Evolutionary conservation across 73 alveolate species (phyloP), one percentile per base, ranked within the genome.

Genomic region (Halteria grandinella): DNA sequence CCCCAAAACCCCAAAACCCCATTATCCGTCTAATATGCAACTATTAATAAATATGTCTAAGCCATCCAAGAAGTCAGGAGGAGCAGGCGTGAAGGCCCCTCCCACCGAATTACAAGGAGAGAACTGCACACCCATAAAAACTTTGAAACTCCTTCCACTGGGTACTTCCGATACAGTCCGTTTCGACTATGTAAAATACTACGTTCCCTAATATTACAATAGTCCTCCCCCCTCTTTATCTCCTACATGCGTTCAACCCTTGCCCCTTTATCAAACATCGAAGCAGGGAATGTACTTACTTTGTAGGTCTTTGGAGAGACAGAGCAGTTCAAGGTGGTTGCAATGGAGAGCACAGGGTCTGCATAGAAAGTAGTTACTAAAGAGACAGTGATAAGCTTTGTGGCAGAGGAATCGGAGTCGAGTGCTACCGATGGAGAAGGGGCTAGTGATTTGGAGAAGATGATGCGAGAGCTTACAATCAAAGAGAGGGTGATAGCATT

Each of bases 261-360:
- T 3, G 21, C 37, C 6, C 34, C 43, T 45, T 66, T 66, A 47
- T 18, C 80, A 18, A 66, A 66, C 24, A 44, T 66, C 7, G 28
- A 47, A 47, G 36, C 14, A 25, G 80, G 66, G 3, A 66, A 66
- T 6, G 45, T 57, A 5, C 36, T 66, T 10, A 66, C 80, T 6
- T 14, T 66, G 8, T n/a, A 41, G 17, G 66, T 66, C 3, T 66
- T 66, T 66, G 80, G 80, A 28, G 80, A 66, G 23, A 66, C 43
- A 28, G 80, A 66, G 21, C 6, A 44, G 39, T 66, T 66, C 24
- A 3, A 25, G 1, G 80, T 66, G n/a, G n/a, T 2, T 17, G 37
- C 6, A 34, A 44, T 4, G 3, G 43, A 6, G n/a, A 4, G n/a
- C 12, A 23, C 2, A 45, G 47, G 52, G 50, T 23, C 8, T 17